These are phyloP conservation scores for Coprinopsis marcescibilis DNA, from an alignment of 768 basidiomycete genomes.

Conservation along the genomic window DNA sequence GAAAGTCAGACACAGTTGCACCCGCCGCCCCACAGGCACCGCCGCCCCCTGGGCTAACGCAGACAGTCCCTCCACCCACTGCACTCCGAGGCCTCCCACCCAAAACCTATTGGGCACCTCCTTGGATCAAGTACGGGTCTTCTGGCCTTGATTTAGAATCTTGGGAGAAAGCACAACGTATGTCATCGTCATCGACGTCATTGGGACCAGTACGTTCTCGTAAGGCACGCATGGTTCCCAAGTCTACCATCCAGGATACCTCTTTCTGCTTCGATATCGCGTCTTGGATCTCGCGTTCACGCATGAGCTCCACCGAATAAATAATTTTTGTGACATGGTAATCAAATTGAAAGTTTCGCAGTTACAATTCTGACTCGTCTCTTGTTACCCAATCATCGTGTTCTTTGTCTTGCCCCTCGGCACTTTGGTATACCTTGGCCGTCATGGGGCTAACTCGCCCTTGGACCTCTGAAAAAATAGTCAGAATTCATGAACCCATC, in stretches of 20 bases:
- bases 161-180: background rate
- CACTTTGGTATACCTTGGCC: conserved; percentile 17
- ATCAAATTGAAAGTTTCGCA: background rate
- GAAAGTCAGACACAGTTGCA: background rate
- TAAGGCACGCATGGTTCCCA: background rate
- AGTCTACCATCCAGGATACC: background rate
- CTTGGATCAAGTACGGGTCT: conserved; percentile 1
- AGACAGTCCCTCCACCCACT: background rate
- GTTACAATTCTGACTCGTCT: conserved; percentile 1
- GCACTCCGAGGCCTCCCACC: background rate
- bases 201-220: background rate
- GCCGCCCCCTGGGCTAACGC: background rate
- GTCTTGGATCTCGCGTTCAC: no score
- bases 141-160: background rate
- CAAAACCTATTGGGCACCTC: background rate
- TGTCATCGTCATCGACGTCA: conserved; percentile 9
- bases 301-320: no score
- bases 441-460: conserved; percentile 22
- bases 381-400: conserved; percentile 3
- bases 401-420: background rate
- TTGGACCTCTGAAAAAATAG: conserved; percentile 18
- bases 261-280: conserved; percentile 2
- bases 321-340: background rate
- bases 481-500: background rate
- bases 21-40: background rate